Evolutionary conservation across 306 rosid species (phyloP).

Genomic region (Amphicarpaea edgeworthii): DNA sequence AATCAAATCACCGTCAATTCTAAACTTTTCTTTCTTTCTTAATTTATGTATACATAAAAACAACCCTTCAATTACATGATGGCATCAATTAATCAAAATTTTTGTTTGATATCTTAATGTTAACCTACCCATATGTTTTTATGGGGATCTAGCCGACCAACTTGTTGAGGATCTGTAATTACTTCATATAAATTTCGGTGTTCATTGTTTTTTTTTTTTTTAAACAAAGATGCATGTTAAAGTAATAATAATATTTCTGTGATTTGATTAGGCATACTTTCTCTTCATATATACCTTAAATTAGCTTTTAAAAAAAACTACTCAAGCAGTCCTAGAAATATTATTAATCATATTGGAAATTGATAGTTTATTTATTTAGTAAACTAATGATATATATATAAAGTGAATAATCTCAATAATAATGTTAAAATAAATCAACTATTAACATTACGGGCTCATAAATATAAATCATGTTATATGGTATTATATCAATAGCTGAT

Average conservation of each 20-base stretch:
- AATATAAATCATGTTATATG: no score
- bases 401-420: no score
- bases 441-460: no score
- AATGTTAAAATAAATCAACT: no score
- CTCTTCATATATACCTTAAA: no score
- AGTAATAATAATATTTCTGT: no score
- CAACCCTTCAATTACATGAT: not conserved
- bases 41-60: not conserved
- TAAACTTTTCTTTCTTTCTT: not conserved
- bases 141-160: conserved; percentile 37
- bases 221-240: not conserved
- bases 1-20: conserved; percentile 25
- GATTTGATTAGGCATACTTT: no score
- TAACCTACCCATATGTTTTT: conserved; percentile 13
- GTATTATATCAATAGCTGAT: no score
- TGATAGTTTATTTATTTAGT: no score
- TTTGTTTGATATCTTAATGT: conserved; percentile 14
- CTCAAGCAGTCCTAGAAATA: not conserved
- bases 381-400: no score
- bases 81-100: conserved; percentile 18
- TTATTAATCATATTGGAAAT: no score
- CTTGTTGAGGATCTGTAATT: conserved; percentile 28
- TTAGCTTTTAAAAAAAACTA: no score
- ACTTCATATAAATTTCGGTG: conserved; percentile 28
- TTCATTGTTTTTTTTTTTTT: not conserved